A percentile compares a stretch with the other conserved stretches of the same genome.
phyloP scores from a whole-genome alignment of 2,329 filamentous ascomycete genomes.

The Penicillium crustosum region DNA sequence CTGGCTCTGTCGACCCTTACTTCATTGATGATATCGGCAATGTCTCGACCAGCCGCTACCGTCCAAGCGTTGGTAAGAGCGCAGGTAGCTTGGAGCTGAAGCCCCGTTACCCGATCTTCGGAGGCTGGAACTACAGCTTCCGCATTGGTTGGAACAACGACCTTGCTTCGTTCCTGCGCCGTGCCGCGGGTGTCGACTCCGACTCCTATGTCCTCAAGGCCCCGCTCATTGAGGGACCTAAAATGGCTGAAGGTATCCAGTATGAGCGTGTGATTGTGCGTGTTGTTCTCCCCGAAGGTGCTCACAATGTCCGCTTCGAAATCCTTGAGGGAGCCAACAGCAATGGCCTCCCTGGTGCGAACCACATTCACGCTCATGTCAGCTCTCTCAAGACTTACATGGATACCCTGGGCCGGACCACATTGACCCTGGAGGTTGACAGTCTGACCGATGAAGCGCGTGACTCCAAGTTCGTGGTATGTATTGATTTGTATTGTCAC shows the following conservation, averaged over 20 bases:
- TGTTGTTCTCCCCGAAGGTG: conserved; percentile 86
- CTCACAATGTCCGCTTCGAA: conserved; percentile 61
- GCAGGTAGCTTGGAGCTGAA: conserved; percentile 79
- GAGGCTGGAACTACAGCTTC: conserved; percentile 98
- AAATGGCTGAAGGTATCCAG: conserved; percentile 77
- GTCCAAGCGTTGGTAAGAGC: conserved; percentile 45
- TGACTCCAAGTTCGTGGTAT: conserved; percentile 72
- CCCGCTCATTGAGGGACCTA: conserved; percentile 90
- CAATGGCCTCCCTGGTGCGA: conserved; percentile 67
- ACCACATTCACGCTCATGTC: conserved; percentile 54
- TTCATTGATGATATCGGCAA: conserved; percentile 97
- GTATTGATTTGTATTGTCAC: not conserved
- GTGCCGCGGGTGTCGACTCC: conserved; percentile 51
- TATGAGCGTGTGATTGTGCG: conserved; percentile 79
- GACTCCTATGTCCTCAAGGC: conserved; percentile 84
- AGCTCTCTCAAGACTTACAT: conserved; percentile 84
- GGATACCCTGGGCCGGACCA: conserved; percentile 86
- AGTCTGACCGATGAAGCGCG: conserved; percentile 91
- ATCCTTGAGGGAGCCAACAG: conserved; percentile 68
- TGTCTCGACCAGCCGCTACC: conserved; percentile 88
- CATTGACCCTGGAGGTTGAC: conserved; percentile 73
- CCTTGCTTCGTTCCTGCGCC: conserved; percentile 72
- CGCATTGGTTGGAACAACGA: conserved; percentile 94
- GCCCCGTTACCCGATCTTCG: conserved; percentile 94
- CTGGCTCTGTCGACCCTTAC: conserved; percentile 83